Evolutionary conservation across 495 filamentous ascomycete species (phyloP), one percentile per base, ranked within the genome.

Genomic region (Hypomontagnella submonticulosa): DNA sequence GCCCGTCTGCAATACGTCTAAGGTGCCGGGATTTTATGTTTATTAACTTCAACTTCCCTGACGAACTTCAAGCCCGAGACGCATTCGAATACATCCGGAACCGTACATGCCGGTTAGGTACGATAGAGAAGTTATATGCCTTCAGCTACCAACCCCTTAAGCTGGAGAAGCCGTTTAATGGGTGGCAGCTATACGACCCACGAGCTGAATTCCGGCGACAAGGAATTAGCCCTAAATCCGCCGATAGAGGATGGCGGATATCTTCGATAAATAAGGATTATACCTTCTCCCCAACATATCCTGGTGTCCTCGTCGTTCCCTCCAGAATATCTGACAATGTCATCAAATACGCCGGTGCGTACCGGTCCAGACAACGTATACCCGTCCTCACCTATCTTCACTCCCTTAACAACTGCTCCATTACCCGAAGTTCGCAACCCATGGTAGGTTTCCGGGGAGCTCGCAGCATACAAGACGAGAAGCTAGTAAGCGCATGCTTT

Each of bases 321-420:
- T 86, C 88, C 30, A 84, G 86, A 44, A 96, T 99, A 67, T 98
- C 95, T 38, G 95, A 99, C 77, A 98, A 93, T 66, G 92, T 92
- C 42, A 85, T 99, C 54, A 97, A 96, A 62, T 97, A 99, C 72
- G 96, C 94, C 9, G 90, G 90, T 61, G 82, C 84, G 58, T 98
- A 94, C 77, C 89, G 95, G 33, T 98, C 95, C 0, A 85, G 92
- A 48, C 87, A 87, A 44, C 87, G 95, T 57, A 91, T 99, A 77
- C 95, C 95, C 13, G 90, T 88, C 7, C 80, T 98, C 34, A 90
- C 91, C 30, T 99, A 99, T 73, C 85, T 97, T 9, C 95, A 99
- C 75, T 92, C 95, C 1, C 83, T 98, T 58, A 99, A 98, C 76
- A 96, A 96, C 73, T 97, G 95, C 74, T 93, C 93, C 20, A 98